phyloP scores from a whole-genome alignment of 2,329 filamentous ascomycete species.

The Bimuria novae-zelandiae region DNA sequence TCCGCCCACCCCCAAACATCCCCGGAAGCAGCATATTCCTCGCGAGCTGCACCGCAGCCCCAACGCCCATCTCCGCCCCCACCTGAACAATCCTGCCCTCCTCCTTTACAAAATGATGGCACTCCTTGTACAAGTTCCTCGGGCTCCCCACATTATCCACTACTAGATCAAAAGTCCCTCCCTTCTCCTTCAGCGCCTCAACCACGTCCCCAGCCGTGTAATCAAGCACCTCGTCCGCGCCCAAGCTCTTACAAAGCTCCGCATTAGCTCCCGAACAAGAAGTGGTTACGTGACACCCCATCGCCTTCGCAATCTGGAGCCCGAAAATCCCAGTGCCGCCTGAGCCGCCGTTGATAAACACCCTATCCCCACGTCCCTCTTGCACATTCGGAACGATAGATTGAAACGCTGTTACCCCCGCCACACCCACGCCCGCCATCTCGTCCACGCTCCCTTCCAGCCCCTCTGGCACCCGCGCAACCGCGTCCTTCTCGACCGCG shows the following conservation, averaged over 20 bases:
- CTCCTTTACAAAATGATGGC: slow-evolving; percentile 56
- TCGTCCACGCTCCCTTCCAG: slow-evolving; percentile 39
- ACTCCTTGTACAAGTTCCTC: slow-evolving; percentile 57
- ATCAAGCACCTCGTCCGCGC: slow-evolving; percentile 67
- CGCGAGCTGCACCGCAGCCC: slow-evolving; percentile 35
- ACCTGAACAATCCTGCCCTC: slow-evolving; percentile 54
- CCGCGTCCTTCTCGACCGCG: slow-evolving; percentile 25
- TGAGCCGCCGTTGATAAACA: slow-evolving; percentile 65
- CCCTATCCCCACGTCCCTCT: slow-evolving; percentile 47
- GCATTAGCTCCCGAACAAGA: slow-evolving; percentile 64
- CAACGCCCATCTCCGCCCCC: slow-evolving; percentile 18
- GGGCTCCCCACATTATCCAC: slow-evolving; percentile 64
- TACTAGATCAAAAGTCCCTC: slow-evolving; percentile 56
- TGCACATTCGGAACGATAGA: slow-evolving; percentile 44
- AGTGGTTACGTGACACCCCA: slow-evolving; percentile 63
- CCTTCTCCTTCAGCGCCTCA: slow-evolving; percentile 52
- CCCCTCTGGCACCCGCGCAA: slow-evolving; percentile 31
- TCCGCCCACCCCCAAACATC: slow-evolving; percentile 58
- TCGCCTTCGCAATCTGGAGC: slow-evolving; percentile 66
- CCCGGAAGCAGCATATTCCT: slow-evolving; percentile 51
- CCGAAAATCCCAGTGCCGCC: slow-evolving; percentile 65
- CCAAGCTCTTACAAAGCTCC: slow-evolving; percentile 61
- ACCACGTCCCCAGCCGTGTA: slow-evolving; percentile 59
- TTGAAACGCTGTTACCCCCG: slow-evolving; percentile 48
- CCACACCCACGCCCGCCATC: slow-evolving; percentile 43